Evolutionary conservation across 1,139 yeast species (phyloP), one percentile per base, ranked within the genome.

Genomic region (Zygotorulaspora mrakii): DNA sequence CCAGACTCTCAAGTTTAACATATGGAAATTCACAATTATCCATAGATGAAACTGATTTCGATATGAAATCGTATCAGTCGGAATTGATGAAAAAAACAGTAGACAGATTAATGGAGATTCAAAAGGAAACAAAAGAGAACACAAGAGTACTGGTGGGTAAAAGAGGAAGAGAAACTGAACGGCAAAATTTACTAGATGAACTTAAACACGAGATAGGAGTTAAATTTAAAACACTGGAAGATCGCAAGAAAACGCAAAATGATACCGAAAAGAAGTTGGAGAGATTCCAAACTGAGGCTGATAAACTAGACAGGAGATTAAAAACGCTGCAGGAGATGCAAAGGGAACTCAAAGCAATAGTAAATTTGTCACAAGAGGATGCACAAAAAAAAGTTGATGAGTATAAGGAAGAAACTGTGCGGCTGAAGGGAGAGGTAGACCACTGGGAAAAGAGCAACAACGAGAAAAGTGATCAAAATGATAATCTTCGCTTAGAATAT

Each of bases 151-250:
- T 78, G 2, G 59, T 63, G 1, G 50, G 54, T 1, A 57, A 68
- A 5, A 67, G 77, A 45, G 37, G 55, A 2, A 57, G 59, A 18
- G 82, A 79, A 46, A 72, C 82, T 0, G 53, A 62, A 20, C 62
- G 78, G 35, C 86, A 81, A 49, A 50, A 64, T 4, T 54, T 61
- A 10, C 63, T 74, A 28, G 91, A 82, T 55, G 58, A 55, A 1
- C 46, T 59, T 28, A 74, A 78, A 51, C 69, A 63, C 2, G 55
- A 61, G 13, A 73, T 79, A 13, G 82, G 80, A 0, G 62, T 57
- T 2, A 55, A 62, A 16, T 81, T 76, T 55, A 69, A 69, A 38
- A 65, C 68, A 34, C 60, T 73, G 9, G 70, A 77, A 40, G 69
- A 67, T 20, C 52, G 71, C 14, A 77, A 76, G 47, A 80, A 76